Conservation (phyloP, 2,329 filamentous ascomycete species). For the Lanzia echinophila region DNA sequence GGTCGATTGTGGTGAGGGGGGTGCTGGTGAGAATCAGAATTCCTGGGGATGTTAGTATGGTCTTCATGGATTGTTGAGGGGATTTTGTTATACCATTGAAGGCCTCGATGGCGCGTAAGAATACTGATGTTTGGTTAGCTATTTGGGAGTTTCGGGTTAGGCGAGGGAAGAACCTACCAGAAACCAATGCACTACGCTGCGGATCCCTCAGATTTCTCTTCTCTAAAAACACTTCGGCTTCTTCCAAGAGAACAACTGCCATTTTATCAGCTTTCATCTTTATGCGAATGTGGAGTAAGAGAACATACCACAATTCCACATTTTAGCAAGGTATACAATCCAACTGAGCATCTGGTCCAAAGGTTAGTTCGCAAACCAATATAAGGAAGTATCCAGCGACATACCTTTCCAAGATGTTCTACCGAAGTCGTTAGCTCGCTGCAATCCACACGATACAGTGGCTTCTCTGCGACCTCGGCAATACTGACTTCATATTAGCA, state of each 20-base stretch:
- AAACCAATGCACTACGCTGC: constrained; percentile 6
- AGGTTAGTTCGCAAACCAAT: not conserved
- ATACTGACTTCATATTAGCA: not conserved
- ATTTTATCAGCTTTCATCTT: not conserved
- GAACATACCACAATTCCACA: constrained; percentile 5
- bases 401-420: not conserved
- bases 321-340: constrained; percentile 3
- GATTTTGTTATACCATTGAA: constrained; percentile 25
- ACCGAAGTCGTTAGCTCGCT: constrained; percentile 3
- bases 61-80: not conserved
- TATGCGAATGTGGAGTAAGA: not conserved
- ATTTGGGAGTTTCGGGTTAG: not conserved
- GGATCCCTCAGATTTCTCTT: constrained; percentile 2
- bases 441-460: constrained; percentile 1
- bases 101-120: constrained; percentile 35
- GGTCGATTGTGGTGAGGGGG: constrained; percentile 32
- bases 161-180: not conserved
- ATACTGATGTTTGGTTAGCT: constrained; percentile 16
- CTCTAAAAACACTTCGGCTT: constrained; percentile 7
- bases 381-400: not conserved
- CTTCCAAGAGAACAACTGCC: constrained; percentile 2
- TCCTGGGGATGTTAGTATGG: constrained; percentile 20
- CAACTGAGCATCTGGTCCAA: not conserved
- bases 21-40: constrained; percentile 38
- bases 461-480: not conserved